These are phyloP conservation scores for Chlorociboria aeruginascens DNA, from an alignment of 495 filamentous ascomycete species.

Conservation along the genomic window DNA sequence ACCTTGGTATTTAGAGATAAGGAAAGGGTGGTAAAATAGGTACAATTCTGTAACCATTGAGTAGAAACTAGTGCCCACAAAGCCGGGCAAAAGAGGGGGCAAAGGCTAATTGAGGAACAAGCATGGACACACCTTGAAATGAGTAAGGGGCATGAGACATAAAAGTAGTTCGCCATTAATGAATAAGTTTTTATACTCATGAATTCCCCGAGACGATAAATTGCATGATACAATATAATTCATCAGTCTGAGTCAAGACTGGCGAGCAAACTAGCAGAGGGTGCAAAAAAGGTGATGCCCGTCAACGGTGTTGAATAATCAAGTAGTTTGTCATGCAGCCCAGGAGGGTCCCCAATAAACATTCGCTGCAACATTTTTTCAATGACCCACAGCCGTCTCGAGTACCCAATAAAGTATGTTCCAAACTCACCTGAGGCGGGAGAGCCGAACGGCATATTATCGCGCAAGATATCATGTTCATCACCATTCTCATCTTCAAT, in stretches of 20 bases:
- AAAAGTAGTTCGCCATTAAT: too few species aligned
- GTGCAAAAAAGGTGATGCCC: conserved; percentile 41
- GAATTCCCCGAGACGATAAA: neutral
- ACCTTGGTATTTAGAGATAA: too few species aligned
- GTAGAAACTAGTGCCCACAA: too few species aligned
- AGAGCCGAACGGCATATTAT: conserved; percentile 50
- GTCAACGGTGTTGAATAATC: conserved; percentile 43
- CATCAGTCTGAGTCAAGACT: conserved; percentile 19
- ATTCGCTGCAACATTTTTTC: conserved; percentile 47
- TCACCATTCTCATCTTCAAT: conserved; percentile 39
- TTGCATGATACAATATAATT: neutral
- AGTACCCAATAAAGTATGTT: conserved; percentile 50
- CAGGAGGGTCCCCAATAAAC: conserved; percentile 43
- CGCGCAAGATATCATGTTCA: conserved; percentile 41
- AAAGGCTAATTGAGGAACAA: too few species aligned
- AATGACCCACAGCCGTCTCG: conserved; percentile 41
- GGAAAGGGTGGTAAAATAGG: too few species aligned
- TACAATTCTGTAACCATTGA: too few species aligned
- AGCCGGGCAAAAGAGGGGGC: too few species aligned
- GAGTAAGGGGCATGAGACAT: too few species aligned
- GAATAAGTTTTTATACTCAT: neutral
- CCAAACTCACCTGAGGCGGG: conserved; percentile 41
- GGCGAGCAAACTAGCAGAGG: conserved; percentile 31
- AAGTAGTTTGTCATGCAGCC: conserved; percentile 41
- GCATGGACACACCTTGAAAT: too few species aligned